A percentile compares a stretch with the other conserved stretches of the same genome.
These are phyloP conservation scores for Didymella exigua DNA, from an alignment of 2,329 filamentous ascomycete species.

Conservation along the genomic window DNA sequence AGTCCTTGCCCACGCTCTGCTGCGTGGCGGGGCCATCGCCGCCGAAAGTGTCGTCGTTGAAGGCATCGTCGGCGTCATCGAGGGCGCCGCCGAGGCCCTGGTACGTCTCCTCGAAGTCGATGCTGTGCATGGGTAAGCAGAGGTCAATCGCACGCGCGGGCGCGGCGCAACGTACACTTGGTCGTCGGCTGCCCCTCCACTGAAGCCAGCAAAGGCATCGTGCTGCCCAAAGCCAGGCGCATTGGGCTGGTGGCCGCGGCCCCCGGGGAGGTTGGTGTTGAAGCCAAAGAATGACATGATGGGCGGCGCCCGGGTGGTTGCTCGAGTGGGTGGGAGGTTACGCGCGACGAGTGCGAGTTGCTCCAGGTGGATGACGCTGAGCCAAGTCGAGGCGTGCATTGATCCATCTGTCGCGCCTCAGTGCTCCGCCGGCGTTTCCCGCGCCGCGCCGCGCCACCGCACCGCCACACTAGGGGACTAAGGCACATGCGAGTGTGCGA, in stretches of 20 bases:
- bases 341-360: conserved; percentile 2
- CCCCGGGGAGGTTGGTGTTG: conserved; percentile 69
- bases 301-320: conserved; percentile 8
- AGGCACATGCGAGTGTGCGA: conserved; percentile 14
- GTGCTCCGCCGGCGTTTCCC: conserved; percentile 8
- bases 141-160: conserved; percentile 24
- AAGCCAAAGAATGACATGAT: conserved; percentile 93
- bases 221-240: conserved; percentile 84
- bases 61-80: conserved; percentile 87
- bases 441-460: no score
- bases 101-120: conserved; percentile 96
- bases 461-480: conserved; percentile 23
- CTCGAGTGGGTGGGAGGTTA: conserved; percentile 8
- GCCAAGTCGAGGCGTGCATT: no score
- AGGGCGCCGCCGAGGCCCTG: conserved; percentile 91
- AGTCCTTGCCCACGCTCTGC: conserved; percentile 79
- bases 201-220: conserved; percentile 87
- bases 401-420: background rate
- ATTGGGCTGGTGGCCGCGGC: conserved; percentile 67
- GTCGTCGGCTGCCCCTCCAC: conserved; percentile 63
- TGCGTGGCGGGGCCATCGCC: conserved; percentile 56
- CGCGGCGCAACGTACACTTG: conserved; percentile 58
- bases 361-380: conserved; percentile 30
- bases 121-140: conserved; percentile 61
- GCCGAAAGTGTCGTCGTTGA: conserved; percentile 95